These are phyloP conservation scores for Chionographis japonica DNA, from an alignment of 106 monocot species.

Conservation along the genomic window DNA sequence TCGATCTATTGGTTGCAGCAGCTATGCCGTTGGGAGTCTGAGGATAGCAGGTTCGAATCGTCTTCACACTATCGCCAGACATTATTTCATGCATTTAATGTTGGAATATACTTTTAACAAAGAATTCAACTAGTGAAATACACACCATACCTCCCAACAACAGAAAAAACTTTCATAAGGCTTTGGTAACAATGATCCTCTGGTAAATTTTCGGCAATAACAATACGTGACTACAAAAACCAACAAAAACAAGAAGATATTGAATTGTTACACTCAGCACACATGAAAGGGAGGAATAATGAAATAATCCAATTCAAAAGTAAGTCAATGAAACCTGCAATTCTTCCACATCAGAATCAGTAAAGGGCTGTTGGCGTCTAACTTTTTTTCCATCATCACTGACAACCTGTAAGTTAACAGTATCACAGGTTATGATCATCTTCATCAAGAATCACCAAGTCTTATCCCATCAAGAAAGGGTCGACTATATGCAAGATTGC, in stretches of 20 bases:
- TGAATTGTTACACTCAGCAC: not conserved
- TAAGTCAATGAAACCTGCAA: conserved; percentile 33
- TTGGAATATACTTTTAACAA: not conserved
- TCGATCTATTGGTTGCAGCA: conserved; percentile 61
- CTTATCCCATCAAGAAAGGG: too few relatives aligned
- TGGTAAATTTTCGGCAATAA: conserved; percentile 96
- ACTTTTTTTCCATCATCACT: conserved; percentile 99
- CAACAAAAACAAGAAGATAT: not conserved
- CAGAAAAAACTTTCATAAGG: conserved; percentile 89
- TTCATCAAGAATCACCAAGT: too few relatives aligned
- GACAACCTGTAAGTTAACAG: conserved; percentile 43
- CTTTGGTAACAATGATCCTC: conserved; percentile 97
- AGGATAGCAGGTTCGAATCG: conserved; percentile 98
- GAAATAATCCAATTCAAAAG: not conserved
- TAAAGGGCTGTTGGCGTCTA: conserved; percentile 70
- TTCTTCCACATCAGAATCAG: conserved; percentile 75
- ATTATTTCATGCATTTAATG: conserved; percentile 1
- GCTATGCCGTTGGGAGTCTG: conserved; percentile 65
- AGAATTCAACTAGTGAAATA: not conserved
- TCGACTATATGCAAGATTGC: too few relatives aligned
- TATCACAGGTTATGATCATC: not conserved
- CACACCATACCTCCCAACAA: conserved; percentile 67
- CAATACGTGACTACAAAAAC: conserved; percentile 68
- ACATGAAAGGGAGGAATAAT: not conserved
- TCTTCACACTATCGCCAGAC: conserved; percentile 68